Conservation (phyloP, 2,329 filamentous ascomycete species). For the Dryadomyces sulphureus region DNA sequence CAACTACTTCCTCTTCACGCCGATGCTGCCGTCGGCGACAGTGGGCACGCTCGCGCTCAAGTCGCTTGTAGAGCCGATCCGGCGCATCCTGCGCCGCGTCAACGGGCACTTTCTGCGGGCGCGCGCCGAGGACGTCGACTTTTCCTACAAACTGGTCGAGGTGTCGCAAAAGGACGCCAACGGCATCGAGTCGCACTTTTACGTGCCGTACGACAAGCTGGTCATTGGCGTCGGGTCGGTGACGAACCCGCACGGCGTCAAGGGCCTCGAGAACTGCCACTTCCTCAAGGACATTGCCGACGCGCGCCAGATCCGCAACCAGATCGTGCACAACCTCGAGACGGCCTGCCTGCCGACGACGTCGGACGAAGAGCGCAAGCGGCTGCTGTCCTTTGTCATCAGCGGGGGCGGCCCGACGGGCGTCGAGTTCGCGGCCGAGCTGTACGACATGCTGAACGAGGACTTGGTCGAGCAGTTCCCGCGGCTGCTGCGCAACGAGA, state of each 20-base stretch:
- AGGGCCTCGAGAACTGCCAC: slow-evolving; percentile 82
- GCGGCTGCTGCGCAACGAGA: slow-evolving; percentile 83
- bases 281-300: slow-evolving; percentile 95
- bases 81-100: slow-evolving; percentile 64
- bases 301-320: slow-evolving; percentile 76
- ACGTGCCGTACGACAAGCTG: slow-evolving; percentile 93
- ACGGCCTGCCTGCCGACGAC: slow-evolving; percentile 87
- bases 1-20: slow-evolving; percentile 96
- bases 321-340: slow-evolving; percentile 80
- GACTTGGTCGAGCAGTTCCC: slow-evolving; percentile 77
- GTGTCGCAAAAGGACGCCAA: slow-evolving; percentile 55
- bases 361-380: slow-evolving; percentile 68
- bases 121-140: slow-evolving; percentile 76
- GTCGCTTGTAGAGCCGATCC: slow-evolving; percentile 83
- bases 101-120: slow-evolving; percentile 84
- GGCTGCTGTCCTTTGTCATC: slow-evolving; percentile 88
- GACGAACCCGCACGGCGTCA: slow-evolving; percentile 91
- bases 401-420: slow-evolving; percentile 91
- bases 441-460: slow-evolving; percentile 93
- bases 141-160: slow-evolving; percentile 82
- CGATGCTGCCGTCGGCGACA: slow-evolving; percentile 93
- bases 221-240: slow-evolving; percentile 83
- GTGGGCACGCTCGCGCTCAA: slow-evolving; percentile 87
- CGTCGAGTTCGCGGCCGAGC: slow-evolving; percentile 92
- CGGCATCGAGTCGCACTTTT: slow-evolving; percentile 70